Conservation (phyloP, 2,329 filamentous ascomycete genomes). For the Didymellaceae sp. region DNA sequence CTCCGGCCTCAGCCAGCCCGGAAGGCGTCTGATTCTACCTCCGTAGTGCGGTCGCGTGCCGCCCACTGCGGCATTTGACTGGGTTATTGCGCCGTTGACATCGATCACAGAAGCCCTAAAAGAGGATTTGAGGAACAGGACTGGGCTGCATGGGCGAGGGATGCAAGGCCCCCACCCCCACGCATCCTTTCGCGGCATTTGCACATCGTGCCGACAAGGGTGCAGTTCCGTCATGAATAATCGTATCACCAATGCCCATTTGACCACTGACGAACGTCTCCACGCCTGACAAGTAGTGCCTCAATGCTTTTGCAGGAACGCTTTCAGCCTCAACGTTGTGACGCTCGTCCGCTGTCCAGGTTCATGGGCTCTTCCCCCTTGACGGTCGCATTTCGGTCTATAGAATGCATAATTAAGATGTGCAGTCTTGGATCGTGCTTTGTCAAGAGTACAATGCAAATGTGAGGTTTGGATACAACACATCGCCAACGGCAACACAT, state of each 20-base stretch:
- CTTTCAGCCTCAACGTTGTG: slow-evolving; percentile 30
- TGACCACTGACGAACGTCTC: slow-evolving; percentile 7
- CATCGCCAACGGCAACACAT: slow-evolving; percentile 31
- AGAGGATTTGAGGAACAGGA: slow-evolving; percentile 16
- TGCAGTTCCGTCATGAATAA: slow-evolving; percentile 37
- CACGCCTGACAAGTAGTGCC: slow-evolving; percentile 2
- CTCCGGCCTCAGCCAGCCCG: slow-evolving; percentile 8
- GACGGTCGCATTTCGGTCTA: not conserved
- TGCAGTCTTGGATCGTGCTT: slow-evolving; percentile 12
- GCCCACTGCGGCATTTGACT: slow-evolving; percentile 26
- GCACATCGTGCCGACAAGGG: slow-evolving; percentile 24
- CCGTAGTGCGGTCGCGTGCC: slow-evolving; percentile 10
- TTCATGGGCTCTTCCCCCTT: not conserved
- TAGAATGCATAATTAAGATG: not conserved
- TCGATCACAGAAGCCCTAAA: slow-evolving; percentile 20
- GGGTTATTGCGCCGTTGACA: slow-evolving; percentile 11
- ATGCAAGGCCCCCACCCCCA: slow-evolving; percentile 28
- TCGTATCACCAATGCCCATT: slow-evolving; percentile 39
- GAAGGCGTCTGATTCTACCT: slow-evolving; percentile 12
- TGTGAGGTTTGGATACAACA: slow-evolving; percentile 13
- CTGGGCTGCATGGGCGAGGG: slow-evolving; percentile 20
- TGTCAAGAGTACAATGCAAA: slow-evolving; percentile 24
- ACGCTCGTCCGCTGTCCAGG: not conserved
- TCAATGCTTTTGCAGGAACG: slow-evolving; percentile 2
- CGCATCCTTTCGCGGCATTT: slow-evolving; percentile 26